These are phyloP conservation scores for Carpinus viminea DNA, from an alignment of 306 rosid genomes.

Conservation along the genomic window DNA sequence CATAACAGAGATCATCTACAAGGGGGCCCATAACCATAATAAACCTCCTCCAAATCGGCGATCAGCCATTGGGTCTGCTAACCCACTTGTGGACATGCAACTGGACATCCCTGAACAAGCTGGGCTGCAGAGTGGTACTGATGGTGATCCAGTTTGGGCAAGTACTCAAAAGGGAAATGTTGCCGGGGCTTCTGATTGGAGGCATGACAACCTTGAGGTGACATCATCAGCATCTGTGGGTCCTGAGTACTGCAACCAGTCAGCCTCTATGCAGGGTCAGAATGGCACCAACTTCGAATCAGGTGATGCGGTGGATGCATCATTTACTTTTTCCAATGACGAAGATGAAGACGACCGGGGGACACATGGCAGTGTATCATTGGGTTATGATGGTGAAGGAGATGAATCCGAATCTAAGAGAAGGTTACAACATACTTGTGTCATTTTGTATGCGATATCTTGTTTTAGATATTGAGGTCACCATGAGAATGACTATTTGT, in stretches of 20 bases:
- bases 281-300: slow-evolving; percentile 63
- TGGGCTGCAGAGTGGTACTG: slow-evolving; percentile 56
- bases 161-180: slow-evolving; percentile 53
- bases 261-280: slow-evolving; percentile 62
- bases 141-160: slow-evolving; percentile 56
- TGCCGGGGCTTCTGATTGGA: slow-evolving; percentile 59
- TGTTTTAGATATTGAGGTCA: slow-evolving; percentile 22
- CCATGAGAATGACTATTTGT: slow-evolving; percentile 15
- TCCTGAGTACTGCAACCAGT: slow-evolving; percentile 63
- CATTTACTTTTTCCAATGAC: slow-evolving; percentile 86
- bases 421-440: slow-evolving; percentile 53
- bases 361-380: slow-evolving; percentile 85
- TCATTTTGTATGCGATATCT: slow-evolving; percentile 26
- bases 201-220: slow-evolving; percentile 74
- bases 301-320: slow-evolving; percentile 78
- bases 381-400: slow-evolving; percentile 84
- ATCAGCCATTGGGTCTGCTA: slow-evolving; percentile 59
- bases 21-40: slow-evolving; percentile 85
- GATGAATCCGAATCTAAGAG: slow-evolving; percentile 95
- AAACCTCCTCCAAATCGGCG: slow-evolving; percentile 83
- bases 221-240: slow-evolving; percentile 68
- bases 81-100: slow-evolving; percentile 60
- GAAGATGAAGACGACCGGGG: slow-evolving; percentile 91
- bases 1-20: slow-evolving; percentile 89
- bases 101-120: slow-evolving; percentile 59